These are phyloP conservation scores for Mycena sp. DNA, from an alignment of 1,284 basidiomycete species.

Conservation along the genomic window DNA sequence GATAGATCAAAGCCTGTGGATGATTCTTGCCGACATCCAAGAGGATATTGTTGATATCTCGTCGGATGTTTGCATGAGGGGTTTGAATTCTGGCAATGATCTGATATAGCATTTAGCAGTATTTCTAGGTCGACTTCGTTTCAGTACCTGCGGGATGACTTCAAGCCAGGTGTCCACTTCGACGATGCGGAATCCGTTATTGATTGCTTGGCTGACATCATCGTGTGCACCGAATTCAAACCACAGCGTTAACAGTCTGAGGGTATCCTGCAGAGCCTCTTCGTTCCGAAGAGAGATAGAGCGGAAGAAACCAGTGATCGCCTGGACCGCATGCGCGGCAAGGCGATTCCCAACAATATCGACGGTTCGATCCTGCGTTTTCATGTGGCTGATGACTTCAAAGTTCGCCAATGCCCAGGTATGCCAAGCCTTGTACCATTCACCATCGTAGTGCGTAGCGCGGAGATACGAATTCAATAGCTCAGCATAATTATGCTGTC, in stretches of 20 bases:
- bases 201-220: slow-evolving; percentile 92
- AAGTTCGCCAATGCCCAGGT: slow-evolving; percentile 98
- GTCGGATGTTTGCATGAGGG: slow-evolving; percentile 87
- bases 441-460: slow-evolving; percentile 92
- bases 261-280: slow-evolving; percentile 94
- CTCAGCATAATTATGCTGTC: slow-evolving; percentile 70
- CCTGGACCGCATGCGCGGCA: slow-evolving; percentile 90
- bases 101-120: slow-evolving; percentile 57
- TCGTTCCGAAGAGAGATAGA: slow-evolving; percentile 93
- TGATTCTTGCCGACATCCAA: slow-evolving; percentile 96
- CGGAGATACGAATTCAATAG: slow-evolving; percentile 88
- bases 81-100: slow-evolving; percentile 99
- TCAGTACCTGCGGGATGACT: slow-evolving; percentile 90
- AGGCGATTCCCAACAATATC: slow-evolving; percentile 80
- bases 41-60: slow-evolving; percentile 91
- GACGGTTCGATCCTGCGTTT: slow-evolving; percentile 65
- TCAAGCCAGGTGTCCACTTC: slow-evolving; percentile 99
- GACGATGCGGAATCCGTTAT: slow-evolving; percentile 88
- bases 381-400: slow-evolving; percentile 88
- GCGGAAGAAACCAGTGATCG: slow-evolving; percentile 98
- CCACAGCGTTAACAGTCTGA: slow-evolving; percentile 96
- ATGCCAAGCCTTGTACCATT: slow-evolving; percentile 99
- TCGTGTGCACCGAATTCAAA: slow-evolving; percentile 97
- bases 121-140: no score
- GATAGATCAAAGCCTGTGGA: slow-evolving; percentile 97